Evolutionary conservation across 139 green algal species (phyloP), one percentile per base, ranked within the genome.

Genomic region (Nannochloris sp.): DNA sequence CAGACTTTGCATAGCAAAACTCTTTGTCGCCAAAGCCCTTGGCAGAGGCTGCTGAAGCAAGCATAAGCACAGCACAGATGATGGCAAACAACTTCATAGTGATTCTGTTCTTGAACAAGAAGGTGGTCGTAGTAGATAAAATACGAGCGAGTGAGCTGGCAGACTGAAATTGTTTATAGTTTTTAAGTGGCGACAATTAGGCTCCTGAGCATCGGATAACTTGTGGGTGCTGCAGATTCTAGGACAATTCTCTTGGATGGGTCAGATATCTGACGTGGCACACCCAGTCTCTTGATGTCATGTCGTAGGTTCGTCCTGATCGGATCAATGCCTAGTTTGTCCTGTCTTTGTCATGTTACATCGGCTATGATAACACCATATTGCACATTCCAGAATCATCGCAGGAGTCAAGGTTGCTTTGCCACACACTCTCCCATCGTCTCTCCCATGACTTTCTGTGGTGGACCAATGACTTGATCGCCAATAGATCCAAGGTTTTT

Each of bases 361-460:
- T 0, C 58, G 9, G 29, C 56, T 51, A 64, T 3, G 58, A 64
- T 16, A 64, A 25, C 14, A 64, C n/a, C n/a, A 64, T 64, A 25
- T 49, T 64, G 30, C 58, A 64, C 40, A 30, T 53, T 53, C 58
- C 58, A 31, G n/a, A 17, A 59, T 64, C 25, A 25, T 64, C 25
- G 23, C 58, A 64, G 6, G 40, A 56, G 20, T 51, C 25, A 6
- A 64, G 23, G 23, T 64, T 64, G 12, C 56, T 16, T 31, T 64
- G 12, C 58, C 58, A 64, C 8, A 64, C 20, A 13, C 56, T 16
- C 23, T 64, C 20, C 58, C 58, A 64, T 30, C n/a, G 10, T n/a
- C 23, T 28, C 58, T 44, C n/a, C 58, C 58, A 64, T 3, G 20
- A 29, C 20, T 25, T 25, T 28, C 25, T 64, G 30, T 31, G 12